Percentiles rank a stretch among this genome's conserved stretches.
Evolutionary conservation across 371 early-diverging fungal genomes (phyloP).

Genomic region (Blakeslea trispora): DNA sequence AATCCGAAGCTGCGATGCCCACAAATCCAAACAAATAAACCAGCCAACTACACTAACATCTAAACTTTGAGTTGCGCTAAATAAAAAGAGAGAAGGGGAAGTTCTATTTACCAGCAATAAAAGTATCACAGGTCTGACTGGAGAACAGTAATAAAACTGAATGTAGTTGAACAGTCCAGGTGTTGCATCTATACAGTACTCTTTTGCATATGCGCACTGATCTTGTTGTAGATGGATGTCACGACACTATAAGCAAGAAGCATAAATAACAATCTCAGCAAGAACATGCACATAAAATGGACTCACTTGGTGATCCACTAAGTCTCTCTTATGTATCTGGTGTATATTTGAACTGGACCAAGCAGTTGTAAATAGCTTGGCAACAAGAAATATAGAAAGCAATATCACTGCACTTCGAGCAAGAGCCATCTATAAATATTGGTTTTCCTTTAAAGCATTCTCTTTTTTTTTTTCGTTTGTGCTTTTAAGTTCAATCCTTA

Average conservation of each 20-base stretch:
- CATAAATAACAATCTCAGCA: neutral
- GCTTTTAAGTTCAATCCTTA: too few species aligned
- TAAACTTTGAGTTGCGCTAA: neutral
- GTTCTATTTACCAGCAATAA: constrained; percentile 41
- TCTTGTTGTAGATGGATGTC: constrained; percentile 55
- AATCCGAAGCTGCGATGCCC: constrained; percentile 73
- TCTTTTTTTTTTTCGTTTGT: too few species aligned
- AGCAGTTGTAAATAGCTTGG: neutral
- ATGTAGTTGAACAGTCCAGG: constrained; percentile 66
- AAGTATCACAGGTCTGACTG: constrained; percentile 43
- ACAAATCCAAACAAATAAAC: constrained; percentile 68
- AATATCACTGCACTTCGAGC: neutral
- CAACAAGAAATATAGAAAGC: neutral
- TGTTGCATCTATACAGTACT: constrained; percentile 54
- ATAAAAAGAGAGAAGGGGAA: neutral
- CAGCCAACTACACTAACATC: constrained; percentile 54
- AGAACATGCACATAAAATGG: too few species aligned
- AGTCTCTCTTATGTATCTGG: too few species aligned
- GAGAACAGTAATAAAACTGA: constrained; percentile 62
- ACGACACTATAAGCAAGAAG: constrained; percentile 45
- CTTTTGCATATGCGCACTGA: constrained; percentile 56
- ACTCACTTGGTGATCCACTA: too few species aligned
- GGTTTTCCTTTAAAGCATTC: too few species aligned
- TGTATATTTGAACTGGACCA: too few species aligned
- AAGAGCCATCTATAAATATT: too few species aligned